These are phyloP conservation scores for Phytophthora fragariaefolia DNA, from an alignment of 352 stramenopile species.

Conservation along the genomic window DNA sequence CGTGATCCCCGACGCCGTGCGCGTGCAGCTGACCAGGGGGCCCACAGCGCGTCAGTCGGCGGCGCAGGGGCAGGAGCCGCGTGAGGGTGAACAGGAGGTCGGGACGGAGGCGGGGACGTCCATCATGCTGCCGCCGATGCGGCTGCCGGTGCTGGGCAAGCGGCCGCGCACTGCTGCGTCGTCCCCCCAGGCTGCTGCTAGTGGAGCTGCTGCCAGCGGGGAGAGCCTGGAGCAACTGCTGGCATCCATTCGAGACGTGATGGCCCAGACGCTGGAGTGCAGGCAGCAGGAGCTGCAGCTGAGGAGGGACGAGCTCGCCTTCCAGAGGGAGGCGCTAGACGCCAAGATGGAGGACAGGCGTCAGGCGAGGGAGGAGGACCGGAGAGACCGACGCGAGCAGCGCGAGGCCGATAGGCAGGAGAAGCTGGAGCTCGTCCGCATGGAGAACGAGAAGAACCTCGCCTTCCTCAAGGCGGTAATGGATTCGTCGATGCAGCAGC, in stretches of 20 bases:
- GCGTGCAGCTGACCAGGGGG: constrained; percentile 2
- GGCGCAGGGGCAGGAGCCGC: not conserved
- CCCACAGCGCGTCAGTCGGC: not conserved
- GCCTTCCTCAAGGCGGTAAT: constrained; percentile 42
- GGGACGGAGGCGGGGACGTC: not conserved
- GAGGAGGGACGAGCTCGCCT: constrained; percentile 32
- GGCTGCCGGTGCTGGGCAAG: constrained; percentile 29
- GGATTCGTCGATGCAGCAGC: constrained; percentile 33
- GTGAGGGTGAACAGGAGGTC: not conserved
- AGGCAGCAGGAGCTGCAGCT: constrained; percentile 36
- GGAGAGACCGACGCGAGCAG: constrained; percentile 29
- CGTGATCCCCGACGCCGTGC: constrained; percentile 22
- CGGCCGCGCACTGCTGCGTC: constrained; percentile 4
- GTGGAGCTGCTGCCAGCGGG: not conserved
- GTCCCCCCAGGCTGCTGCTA: not conserved
- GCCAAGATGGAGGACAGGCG: constrained; percentile 36
- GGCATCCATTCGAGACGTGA: constrained; percentile 27
- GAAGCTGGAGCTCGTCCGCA: constrained; percentile 34
- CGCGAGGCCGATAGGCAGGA: constrained; percentile 36
- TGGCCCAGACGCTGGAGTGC: constrained; percentile 20
- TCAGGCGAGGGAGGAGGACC: constrained; percentile 30
- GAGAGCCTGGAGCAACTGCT: constrained; percentile 23
- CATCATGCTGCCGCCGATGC: not conserved
- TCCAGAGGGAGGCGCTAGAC: constrained; percentile 32
- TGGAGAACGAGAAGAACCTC: constrained; percentile 45